phyloP scores from a whole-genome alignment of 352 stramenopile species.

The Pythium biforme region DNA sequence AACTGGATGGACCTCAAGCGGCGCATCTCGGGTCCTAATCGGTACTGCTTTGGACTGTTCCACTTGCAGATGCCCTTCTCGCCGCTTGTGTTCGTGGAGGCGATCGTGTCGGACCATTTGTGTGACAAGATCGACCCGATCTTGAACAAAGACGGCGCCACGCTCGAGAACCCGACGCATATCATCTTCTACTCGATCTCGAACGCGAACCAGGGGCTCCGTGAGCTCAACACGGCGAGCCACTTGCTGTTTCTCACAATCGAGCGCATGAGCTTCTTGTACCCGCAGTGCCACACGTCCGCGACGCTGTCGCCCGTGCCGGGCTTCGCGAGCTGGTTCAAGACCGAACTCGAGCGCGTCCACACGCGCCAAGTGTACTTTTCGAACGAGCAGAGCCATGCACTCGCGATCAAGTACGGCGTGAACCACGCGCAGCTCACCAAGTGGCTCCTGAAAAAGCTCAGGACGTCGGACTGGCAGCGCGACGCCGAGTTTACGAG shows the following conservation, averaged over 20 bases:
- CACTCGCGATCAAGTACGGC: conserved; percentile 55
- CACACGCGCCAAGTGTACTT: conserved; percentile 43
- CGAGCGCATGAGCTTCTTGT: conserved; percentile 64
- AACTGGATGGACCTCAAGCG: conserved; percentile 65
- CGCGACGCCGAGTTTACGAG: conserved; percentile 43
- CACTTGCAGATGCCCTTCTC: conserved; percentile 72
- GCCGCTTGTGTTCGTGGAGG: conserved; percentile 78
- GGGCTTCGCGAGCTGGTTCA: conserved; percentile 73
- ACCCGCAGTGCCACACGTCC: conserved; percentile 58
- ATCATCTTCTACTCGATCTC: conserved; percentile 88
- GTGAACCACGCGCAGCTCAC: conserved; percentile 49
- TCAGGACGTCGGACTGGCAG: conserved; percentile 52
- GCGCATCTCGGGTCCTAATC: conserved; percentile 58
- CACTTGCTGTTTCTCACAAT: conserved; percentile 85
- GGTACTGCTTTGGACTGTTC: conserved; percentile 83
- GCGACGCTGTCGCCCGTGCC: conserved; percentile 81
- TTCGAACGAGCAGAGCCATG: conserved; percentile 44
- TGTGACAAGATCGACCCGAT: conserved; percentile 65
- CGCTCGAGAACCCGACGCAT: conserved; percentile 53
- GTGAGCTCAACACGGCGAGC: conserved; percentile 77
- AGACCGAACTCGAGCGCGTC: conserved; percentile 38
- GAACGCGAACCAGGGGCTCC: conserved; percentile 75
- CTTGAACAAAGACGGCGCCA: conserved; percentile 46
- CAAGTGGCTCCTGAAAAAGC: conserved; percentile 70
- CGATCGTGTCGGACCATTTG: conserved; percentile 66